These are phyloP conservation scores for Kickxella alabastrina DNA, from an alignment of 192 early-diverging fungal species.

Conservation along the genomic window DNA sequence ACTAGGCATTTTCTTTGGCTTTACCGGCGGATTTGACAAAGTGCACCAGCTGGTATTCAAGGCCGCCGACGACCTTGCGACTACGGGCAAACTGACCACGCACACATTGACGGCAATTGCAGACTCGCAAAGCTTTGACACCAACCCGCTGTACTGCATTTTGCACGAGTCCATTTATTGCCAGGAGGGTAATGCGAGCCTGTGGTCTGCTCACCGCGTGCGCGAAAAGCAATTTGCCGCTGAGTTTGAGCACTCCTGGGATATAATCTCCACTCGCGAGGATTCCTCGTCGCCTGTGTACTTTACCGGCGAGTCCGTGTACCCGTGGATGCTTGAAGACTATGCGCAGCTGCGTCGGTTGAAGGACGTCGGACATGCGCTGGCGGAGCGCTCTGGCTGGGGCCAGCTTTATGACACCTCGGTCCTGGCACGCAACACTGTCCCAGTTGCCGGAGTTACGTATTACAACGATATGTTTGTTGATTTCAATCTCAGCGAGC, in stretches of 20 bases:
- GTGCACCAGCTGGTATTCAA: conserved; percentile 56
- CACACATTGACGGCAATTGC: conserved; percentile 46
- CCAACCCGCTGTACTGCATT: conserved; percentile 62
- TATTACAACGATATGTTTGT: conserved; percentile 77
- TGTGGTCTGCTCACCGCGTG: conserved; percentile 62
- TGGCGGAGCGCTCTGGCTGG: conserved; percentile 58
- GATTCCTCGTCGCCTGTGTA: conserved; percentile 41
- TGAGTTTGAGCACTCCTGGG: conserved; percentile 49
- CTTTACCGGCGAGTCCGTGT: conserved; percentile 67
- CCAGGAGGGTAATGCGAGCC: conserved; percentile 53
- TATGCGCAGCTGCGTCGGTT: conserved; percentile 58
- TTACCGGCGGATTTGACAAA: conserved; percentile 60
- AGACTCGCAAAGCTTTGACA: conserved; percentile 49
- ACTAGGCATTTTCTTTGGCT: conserved; percentile 60
- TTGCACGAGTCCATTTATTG: conserved; percentile 67
- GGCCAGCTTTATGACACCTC: conserved; percentile 56
- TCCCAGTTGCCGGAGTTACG: conserved; percentile 58
- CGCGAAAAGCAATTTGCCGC: conserved; percentile 48
- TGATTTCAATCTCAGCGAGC: conserved; percentile 56
- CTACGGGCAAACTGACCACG: conserved; percentile 31
- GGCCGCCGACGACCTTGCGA: conserved; percentile 47
- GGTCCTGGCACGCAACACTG: conserved; percentile 46
- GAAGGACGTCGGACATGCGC: conserved; percentile 54
- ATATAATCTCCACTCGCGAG: conserved; percentile 20
- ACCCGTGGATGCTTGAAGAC: conserved; percentile 72